Base-by-base conservation (phyloP, 805 yeast genomes). In the Candida insectalens region DNA sequence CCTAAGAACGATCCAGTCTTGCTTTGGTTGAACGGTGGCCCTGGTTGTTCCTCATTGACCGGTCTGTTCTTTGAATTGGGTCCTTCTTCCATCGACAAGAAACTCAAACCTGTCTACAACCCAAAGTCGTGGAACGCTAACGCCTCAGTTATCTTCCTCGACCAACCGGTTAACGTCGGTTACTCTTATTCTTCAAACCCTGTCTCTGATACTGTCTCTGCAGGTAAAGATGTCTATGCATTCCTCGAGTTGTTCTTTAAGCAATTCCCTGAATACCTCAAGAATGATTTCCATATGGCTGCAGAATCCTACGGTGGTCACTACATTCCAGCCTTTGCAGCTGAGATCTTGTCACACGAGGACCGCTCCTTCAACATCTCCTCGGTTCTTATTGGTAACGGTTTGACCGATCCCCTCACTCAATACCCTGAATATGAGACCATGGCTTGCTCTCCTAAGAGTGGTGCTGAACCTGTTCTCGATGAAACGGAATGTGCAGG, bases 121-220 rank as follows among this genome's bases (percentile, higher is more conserved):
- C 89, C 92, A 15, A 64, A 74, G 60, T 79, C 95, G 2, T 89
- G 97, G 97, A 89, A 88, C 59, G 64, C 68, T 45, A 83, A 87
- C 50, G 96, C 97, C 15, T 74, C 88, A 20, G 84, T 89, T 16
- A 80, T 89, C 42, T 89, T 81, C 63, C 68, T 89, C 40, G 97
- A 89, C 56, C 96, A 89, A 59, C 97, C 97, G 4, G 83, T 88
- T 29, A 83, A 83, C 35, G 95, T 83, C 22, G 97, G 97, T 13
- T 89, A 74, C 60, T 85, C 96, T 0, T 79, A 81, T 55, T 83
- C 94, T 17, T 68, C 76, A 9, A 55, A 55, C 25, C 59, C 66
- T 18, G 79, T 87, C 19, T 59, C 77, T 21, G 71, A 72, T 47
- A 79, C 95, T 4, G 75, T 72, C 32, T 77, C 87, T 31, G 96